Evolutionary conservation across 768 basidiomycete genomes (phyloP).

Genomic region (Pulveroboletus sp.): DNA sequence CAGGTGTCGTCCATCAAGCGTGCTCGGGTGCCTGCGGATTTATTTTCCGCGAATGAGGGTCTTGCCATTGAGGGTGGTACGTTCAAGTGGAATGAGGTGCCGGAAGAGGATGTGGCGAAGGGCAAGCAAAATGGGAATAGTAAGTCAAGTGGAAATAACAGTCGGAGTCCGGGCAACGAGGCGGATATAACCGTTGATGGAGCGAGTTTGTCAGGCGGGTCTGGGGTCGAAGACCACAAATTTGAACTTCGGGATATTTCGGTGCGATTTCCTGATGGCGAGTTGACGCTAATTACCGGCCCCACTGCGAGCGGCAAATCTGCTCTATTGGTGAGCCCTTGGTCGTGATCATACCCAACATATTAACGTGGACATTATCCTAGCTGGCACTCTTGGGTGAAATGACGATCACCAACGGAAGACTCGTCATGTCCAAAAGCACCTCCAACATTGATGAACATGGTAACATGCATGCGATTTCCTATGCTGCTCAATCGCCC

Average conservation of each 20-base stretch:
- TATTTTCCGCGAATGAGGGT: constrained; percentile 26
- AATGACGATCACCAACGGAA: constrained; percentile 34
- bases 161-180: constrained; percentile 7
- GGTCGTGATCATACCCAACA: not conserved
- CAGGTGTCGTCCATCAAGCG: constrained; percentile 56
- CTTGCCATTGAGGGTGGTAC: constrained; percentile 48
- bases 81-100: constrained; percentile 55
- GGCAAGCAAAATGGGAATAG: constrained; percentile 15
- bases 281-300: constrained; percentile 43
- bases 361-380: not conserved
- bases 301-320: constrained; percentile 50
- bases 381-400: constrained; percentile 38
- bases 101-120: constrained; percentile 22
- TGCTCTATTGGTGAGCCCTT: constrained; percentile 36
- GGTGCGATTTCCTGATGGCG: constrained; percentile 43
- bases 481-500: constrained; percentile 70
- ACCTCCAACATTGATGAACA: constrained; percentile 52
- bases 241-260: constrained; percentile 43
- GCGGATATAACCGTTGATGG: constrained; percentile 11
- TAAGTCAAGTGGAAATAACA: not conserved
- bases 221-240: constrained; percentile 24
- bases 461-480: constrained; percentile 58
- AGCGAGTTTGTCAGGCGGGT: constrained; percentile 10
- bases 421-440: constrained; percentile 41
- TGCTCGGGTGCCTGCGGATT: constrained; percentile 18